Evolutionary conservation across 768 basidiomycete genomes (phyloP).

Genomic region (Podaxis sp.): DNA sequence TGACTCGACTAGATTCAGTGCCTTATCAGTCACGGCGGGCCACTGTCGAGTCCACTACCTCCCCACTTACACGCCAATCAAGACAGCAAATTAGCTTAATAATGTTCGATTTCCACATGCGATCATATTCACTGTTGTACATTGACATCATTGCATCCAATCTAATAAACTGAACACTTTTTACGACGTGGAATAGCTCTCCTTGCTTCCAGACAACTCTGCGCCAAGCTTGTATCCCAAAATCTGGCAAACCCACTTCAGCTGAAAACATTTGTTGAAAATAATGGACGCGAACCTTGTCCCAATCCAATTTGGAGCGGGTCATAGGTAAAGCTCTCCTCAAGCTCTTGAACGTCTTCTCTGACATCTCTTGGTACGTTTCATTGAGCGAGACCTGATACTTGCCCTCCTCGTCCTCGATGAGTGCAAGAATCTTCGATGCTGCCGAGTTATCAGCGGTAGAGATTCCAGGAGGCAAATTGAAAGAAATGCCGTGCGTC

Average conservation of each 20-base stretch:
- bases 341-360: constrained; percentile 90
- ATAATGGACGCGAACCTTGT: constrained; percentile 53
- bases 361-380: constrained; percentile 85
- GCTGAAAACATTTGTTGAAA: background rate
- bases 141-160: background rate
- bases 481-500: constrained; percentile 62
- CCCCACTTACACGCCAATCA: no score
- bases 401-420: constrained; percentile 74
- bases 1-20: background rate
- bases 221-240: constrained; percentile 73
- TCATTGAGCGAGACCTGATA: constrained; percentile 81
- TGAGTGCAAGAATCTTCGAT: constrained; percentile 75
- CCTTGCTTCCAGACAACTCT: constrained; percentile 66
- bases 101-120: background rate
- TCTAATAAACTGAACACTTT: background rate
- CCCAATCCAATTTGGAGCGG: constrained; percentile 95
- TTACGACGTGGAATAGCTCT: constrained; percentile 10
- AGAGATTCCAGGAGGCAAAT: constrained; percentile 56
- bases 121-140: constrained; percentile 1
- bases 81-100: no score
- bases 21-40: background rate
- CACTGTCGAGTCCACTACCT: no score
- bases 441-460: constrained; percentile 53
- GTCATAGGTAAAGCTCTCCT: constrained; percentile 90
- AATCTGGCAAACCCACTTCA: constrained; percentile 28